phyloP scores from a whole-genome alignment of 345 rosid species.

The Brassica napus region Da-Ae NC_063444.1:12617501-12618000 shows the following conservation, averaged over 20 bases:
- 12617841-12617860: conserved; percentile 12
- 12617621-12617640: conserved; percentile 58
- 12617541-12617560: conserved; percentile 62
- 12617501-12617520: conserved; percentile 57
- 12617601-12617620: conserved; percentile 64
- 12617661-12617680: conserved; percentile 71
- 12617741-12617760: conserved; percentile 35
- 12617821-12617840: conserved; percentile 23
- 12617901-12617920: not conserved
- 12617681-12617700: conserved; percentile 44
- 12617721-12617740: conserved; percentile 54
- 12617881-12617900: not conserved
- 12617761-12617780: not conserved
- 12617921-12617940: not conserved
- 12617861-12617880: not conserved
- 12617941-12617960: not conserved
- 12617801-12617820: conserved; percentile 10
- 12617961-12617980: not conserved
- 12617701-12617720: conserved; percentile 48
- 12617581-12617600: conserved; percentile 50
- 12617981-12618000: not conserved
- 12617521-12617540: conserved; percentile 58
- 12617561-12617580: conserved; percentile 53
- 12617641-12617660: conserved; percentile 56
- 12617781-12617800: not conserved